Evolutionary conservation across 192 early-diverging fungal species (phyloP).

Genomic region (Cetraspora pellucida): DNA sequence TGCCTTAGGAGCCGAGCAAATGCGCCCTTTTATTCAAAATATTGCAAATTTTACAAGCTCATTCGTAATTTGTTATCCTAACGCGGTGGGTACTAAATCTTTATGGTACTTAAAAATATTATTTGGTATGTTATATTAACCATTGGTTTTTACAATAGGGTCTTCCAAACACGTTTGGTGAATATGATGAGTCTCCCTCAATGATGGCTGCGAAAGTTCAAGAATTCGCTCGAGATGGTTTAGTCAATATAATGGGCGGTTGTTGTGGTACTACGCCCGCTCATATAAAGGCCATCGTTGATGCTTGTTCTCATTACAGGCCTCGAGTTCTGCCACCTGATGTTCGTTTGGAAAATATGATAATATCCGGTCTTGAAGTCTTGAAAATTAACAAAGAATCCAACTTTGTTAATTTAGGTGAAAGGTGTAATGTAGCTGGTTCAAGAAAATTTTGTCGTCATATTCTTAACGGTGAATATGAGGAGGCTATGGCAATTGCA

Average conservation of each 20-base stretch:
- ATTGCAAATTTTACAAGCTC: conserved; percentile 82
- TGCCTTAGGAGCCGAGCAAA: conserved; percentile 87
- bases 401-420: conserved; percentile 94
- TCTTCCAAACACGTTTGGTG: conserved; percentile 95
- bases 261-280: conserved; percentile 97
- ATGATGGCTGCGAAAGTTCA: conserved; percentile 84
- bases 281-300: conserved; percentile 85
- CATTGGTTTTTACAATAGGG: conserved; percentile 50
- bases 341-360: conserved; percentile 66
- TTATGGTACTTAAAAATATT: background rate
- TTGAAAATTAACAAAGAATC: conserved; percentile 78
- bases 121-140: background rate
- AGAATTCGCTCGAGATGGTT: conserved; percentile 88
- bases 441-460: conserved; percentile 95
- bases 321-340: conserved; percentile 80
- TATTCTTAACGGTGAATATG: conserved; percentile 88
- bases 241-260: conserved; percentile 94
- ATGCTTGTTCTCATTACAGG: conserved; percentile 71
- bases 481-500: conserved; percentile 92
- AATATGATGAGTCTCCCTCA: conserved; percentile 89
- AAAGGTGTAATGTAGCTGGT: conserved; percentile 96
- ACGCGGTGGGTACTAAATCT: conserved; percentile 62
- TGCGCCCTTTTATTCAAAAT: conserved; percentile 93
- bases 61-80: conserved; percentile 93
- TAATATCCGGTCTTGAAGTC: conserved; percentile 86